Base-by-base conservation (phyloP, 164 flowering plant species). In the Dillenia turbinata region DNA sequence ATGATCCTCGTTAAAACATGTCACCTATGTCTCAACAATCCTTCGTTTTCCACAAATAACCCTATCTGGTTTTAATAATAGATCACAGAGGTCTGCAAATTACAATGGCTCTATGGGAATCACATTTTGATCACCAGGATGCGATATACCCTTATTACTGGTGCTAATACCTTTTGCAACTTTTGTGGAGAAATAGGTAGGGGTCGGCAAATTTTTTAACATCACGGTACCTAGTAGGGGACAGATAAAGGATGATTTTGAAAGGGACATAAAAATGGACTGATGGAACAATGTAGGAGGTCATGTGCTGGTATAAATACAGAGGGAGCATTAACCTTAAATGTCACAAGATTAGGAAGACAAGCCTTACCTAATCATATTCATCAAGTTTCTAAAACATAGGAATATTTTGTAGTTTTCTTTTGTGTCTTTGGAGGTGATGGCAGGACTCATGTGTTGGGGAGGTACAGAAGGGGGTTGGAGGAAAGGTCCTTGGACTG, bases 401-500 rank as follows among this genome's bases (percentile, higher is more conserved):
- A 33, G 40, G 40, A 33, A 33, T 33, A 33, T 33, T 33, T 33
- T 33, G 11, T 49, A 45, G 60, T 50, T 50, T 45, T 52, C 47
- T 52, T 64, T 12, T 33, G 77, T 77, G 73, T 64, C 70, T 69
- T 68, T 67, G 70, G 77, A 65, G 48, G 68, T 67, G 48, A 78
- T 78, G 84, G 79, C 61, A 47, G 80, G 75, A 9, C 68, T 67
- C n/a, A 48, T 79, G 69, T 84, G 86, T 12, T 84, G 87, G 89
- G 88, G 85, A 19, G 40, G 59, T 9, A 69, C 69, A 2, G 86
- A 76, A 68, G 79, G 70, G 14, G 90, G 85, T 5, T 88, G 96
- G 95, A 77, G 96, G 53, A 89, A 88, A 60, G 98, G 98, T 4
- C 98, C 98, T 45, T 92, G 98, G 98, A 92, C 96, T 63, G 77